Evolutionary conservation across 441 rosid genomes (phyloP), one percentile per base, ranked within the genome.

Genomic region (Gossypium davidsonii): DNA sequence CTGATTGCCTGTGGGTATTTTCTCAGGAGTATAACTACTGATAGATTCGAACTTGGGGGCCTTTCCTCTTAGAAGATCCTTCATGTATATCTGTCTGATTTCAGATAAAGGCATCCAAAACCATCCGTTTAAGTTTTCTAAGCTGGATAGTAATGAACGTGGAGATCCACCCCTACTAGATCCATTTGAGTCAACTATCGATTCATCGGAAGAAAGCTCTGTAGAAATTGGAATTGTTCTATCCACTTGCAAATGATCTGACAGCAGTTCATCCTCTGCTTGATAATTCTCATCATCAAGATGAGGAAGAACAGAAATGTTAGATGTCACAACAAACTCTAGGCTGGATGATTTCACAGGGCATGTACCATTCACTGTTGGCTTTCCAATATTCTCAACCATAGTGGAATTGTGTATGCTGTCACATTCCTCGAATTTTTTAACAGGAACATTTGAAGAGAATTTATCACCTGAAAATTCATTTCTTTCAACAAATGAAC

Each of bases 81-180:
- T 87, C 79, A 81, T 57, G 67, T 81, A 81, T 28, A 83, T 85
- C 70, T 76, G 79, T 51, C 77, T 87, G 73, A 96, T 85, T 78
- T 93, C 91, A 75, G 89, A 76, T 72, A 88, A 90, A 20, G 97
- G 88, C 81, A 70, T 87, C 98, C 97, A 96, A 81, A 86, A 88
- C 98, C 98, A 93, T 66, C 87, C 92, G 53, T 68, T 78, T 59
- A 83, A 70, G 64, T 80, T 80, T 70, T 89, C 84, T 75, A 85
- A 78, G 79, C 74, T 76, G 39, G 83, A 78, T 66, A 76, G 80
- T 14, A 70, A 73, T 67, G 93, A 85, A 20, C 18, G 44, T 55
- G 70, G 77, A 68, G 81, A 79, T 39, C 71, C 66, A 67, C 58
- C 75, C 26, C 44, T 77, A 48, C 66, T 73, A 65, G 74, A 67